Percentiles rank a stretch among this genome's conserved stretches.
Conservation (phyloP, 139 green algal genomes). For the Bryopsis sp. region DNA sequence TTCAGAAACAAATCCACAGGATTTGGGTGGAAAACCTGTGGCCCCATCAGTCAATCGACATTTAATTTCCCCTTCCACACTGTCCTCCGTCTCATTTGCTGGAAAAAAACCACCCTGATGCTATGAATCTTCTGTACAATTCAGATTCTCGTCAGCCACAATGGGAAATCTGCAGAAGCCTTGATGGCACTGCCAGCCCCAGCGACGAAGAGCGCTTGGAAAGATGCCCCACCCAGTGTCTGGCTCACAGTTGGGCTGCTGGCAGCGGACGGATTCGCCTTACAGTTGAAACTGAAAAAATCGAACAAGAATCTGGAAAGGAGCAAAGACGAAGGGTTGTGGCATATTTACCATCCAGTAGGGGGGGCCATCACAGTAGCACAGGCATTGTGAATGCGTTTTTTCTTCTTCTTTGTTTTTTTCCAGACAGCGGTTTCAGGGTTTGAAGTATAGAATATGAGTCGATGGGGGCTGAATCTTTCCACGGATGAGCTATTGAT, state of each 20-base stretch:
- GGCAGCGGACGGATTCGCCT: conserved; percentile 28
- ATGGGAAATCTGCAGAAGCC: not conserved
- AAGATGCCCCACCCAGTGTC: conserved; percentile 22
- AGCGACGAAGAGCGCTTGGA: conserved; percentile 15
- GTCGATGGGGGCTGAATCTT: too few species aligned
- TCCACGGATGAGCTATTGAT: too few species aligned
- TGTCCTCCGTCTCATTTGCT: too few species aligned
- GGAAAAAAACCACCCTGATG: too few species aligned
- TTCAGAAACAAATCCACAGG: too few species aligned
- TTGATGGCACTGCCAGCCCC: not conserved
- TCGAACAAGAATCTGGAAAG: not conserved
- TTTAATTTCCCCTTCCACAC: too few species aligned
- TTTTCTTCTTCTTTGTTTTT: too few species aligned
- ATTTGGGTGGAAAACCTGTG: too few species aligned
- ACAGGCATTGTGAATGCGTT: not conserved
- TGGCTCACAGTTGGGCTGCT: conserved; percentile 44
- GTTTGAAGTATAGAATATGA: too few species aligned
- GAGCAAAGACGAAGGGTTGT: not conserved
- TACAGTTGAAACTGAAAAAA: conserved; percentile 27
- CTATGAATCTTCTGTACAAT: too few species aligned
- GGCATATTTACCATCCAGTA: not conserved
- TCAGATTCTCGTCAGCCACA: not conserved
- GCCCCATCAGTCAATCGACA: too few species aligned
- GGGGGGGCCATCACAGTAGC: not conserved
- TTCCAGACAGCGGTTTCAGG: too few species aligned